Percentiles rank a stretch among this genome's conserved stretches.
Conservation (phyloP, 1,284 basidiomycete genomes). For the Rhodotorula mucilaginosa region DNA sequence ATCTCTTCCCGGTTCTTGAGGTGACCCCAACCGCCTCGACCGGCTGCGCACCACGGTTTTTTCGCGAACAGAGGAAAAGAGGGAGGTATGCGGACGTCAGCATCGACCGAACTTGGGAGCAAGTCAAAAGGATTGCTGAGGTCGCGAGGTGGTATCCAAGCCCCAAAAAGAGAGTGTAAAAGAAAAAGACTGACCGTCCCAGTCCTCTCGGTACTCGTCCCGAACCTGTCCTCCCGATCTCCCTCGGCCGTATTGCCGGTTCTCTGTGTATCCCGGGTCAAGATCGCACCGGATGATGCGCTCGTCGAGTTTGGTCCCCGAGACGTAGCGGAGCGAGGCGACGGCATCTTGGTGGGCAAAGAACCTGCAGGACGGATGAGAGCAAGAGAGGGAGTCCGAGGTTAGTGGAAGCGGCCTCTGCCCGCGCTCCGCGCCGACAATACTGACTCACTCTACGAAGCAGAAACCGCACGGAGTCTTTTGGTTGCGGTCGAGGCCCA, state of each 20-base stretch:
- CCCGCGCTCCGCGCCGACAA: background rate
- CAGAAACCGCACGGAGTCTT: constrained; percentile 99
- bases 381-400: background rate
- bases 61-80: constrained; percentile 56
- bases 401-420: too few relatives aligned
- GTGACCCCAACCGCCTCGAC: constrained; percentile 80
- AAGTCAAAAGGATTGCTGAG: background rate
- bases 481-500: constrained; percentile 95
- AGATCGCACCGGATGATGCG: constrained; percentile 97
- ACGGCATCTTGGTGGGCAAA: constrained; percentile 94
- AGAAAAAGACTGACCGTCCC: constrained; percentile 48
- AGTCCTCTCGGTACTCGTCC: constrained; percentile 96
- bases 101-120: constrained; percentile 57
- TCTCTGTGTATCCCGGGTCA: constrained; percentile 96
- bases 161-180: background rate
- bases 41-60: constrained; percentile 22
- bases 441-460: constrained; percentile 72
- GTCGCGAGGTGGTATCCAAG: too few relatives aligned
- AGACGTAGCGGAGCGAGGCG: constrained; percentile 88
- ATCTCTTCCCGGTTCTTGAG: constrained; percentile 65
- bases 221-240: constrained; percentile 92
- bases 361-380: constrained; percentile 54
- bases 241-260: constrained; percentile 93
- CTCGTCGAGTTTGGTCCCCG: constrained; percentile 98
- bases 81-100: background rate